phyloP scores from a whole-genome alignment of 805 yeast genomes.

The Kluyveromyces wickerhamii region DNA sequence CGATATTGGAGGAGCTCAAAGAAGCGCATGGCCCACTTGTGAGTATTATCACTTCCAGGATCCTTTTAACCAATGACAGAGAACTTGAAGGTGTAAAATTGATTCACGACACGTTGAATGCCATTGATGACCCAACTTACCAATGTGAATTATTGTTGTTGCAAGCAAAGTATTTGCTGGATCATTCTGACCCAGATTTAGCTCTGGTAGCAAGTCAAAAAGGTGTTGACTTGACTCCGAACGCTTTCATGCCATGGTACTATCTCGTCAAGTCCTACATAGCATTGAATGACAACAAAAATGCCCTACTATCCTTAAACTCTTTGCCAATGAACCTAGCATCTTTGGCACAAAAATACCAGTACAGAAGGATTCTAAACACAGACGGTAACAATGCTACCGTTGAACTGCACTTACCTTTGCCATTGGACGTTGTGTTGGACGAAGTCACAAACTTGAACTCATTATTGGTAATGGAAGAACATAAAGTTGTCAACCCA shows the following conservation, averaged over 20 bases:
- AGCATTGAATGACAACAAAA: constrained; percentile 55
- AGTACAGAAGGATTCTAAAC: constrained; percentile 51
- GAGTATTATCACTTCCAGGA: constrained; percentile 14
- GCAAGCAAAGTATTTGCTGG: constrained; percentile 24
- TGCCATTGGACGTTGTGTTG: constrained; percentile 65
- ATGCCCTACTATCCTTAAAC: constrained; percentile 63
- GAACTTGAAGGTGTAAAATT: constrained; percentile 31
- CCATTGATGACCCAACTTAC: constrained; percentile 13
- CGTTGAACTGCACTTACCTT: constrained; percentile 54
- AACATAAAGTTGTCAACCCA: constrained; percentile 59
- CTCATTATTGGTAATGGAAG: constrained; percentile 55
- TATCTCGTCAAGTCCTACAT: constrained; percentile 57
- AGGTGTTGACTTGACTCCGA: constrained; percentile 59
- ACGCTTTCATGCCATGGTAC: constrained; percentile 71
- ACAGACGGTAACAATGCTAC: constrained; percentile 24
- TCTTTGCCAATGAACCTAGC: constrained; percentile 67
- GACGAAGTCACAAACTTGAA: constrained; percentile 62
- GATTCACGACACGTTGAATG: constrained; percentile 22
- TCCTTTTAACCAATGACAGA: constrained; percentile 27
- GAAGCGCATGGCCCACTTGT: constrained; percentile 1
- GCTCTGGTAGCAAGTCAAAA: constrained; percentile 23
- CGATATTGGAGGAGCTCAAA: constrained; percentile 2
- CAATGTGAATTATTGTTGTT: constrained; percentile 25
- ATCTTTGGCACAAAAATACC: constrained; percentile 58
- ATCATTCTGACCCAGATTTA: constrained; percentile 21